Conservation (phyloP, 345 rosid species). For the Pugionium dolabratum region DNA sequence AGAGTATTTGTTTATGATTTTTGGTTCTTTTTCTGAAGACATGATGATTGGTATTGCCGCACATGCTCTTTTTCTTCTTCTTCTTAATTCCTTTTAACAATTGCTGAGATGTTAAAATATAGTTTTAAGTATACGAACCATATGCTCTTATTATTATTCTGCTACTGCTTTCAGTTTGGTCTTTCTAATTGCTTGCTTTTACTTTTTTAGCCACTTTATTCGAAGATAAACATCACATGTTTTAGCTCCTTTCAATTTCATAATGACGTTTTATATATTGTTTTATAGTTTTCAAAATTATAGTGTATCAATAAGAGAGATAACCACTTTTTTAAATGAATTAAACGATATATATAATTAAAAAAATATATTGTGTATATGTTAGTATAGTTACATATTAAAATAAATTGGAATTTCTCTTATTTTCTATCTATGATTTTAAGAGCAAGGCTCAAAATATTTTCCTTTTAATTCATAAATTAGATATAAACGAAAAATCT, state of each 20-base stretch:
- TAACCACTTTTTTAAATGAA: no score
- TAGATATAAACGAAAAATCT: neutral
- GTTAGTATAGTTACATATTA: neutral
- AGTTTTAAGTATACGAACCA: constrained; percentile 17
- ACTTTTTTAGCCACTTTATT: constrained; percentile 40
- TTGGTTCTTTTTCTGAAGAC: neutral
- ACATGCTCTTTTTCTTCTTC: constrained; percentile 29
- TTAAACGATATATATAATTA: no score
- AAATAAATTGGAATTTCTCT: neutral
- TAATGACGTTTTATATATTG: no score
- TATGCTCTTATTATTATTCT: constrained; percentile 27
- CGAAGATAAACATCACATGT: constrained; percentile 46
- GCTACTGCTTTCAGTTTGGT: constrained; percentile 29
- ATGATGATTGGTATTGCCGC: constrained; percentile 27
- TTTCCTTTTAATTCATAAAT: neutral
- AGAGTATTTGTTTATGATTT: neutral
- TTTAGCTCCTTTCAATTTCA: constrained; percentile 17
- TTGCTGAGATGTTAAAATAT: constrained; percentile 17
- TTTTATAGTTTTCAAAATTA: no score
- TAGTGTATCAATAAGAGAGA: no score
- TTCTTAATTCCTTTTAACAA: neutral
- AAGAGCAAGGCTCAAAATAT: neutral
- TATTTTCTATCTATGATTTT: neutral
- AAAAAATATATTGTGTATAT: no score
- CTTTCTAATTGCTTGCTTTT: constrained; percentile 36